Evolutionary conservation across 371 early-diverging fungal genomes (phyloP).

Genomic region (Circinella umbellata): DNA sequence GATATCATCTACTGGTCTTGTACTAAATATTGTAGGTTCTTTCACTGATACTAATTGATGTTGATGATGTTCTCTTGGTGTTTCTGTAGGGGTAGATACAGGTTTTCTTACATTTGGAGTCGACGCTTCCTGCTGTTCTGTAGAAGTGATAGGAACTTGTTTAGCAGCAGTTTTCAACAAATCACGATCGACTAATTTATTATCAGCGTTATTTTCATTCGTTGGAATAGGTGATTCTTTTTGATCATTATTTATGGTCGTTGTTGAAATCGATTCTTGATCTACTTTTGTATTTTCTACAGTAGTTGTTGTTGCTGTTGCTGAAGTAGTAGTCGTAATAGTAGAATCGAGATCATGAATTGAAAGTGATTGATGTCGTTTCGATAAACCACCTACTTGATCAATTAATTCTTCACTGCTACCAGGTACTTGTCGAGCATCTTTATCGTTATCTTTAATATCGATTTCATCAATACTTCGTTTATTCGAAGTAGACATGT

Average conservation of each 20-base stretch:
- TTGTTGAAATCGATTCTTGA: not conserved
- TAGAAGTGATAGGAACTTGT: no score
- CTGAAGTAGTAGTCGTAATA: not conserved
- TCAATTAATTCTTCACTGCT: not conserved
- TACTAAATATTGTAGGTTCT: constrained; percentile 46
- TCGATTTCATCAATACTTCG: not conserved
- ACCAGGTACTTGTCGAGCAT: not conserved
- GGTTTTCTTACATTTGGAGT: not conserved
- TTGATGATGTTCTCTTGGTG: constrained; percentile 1
- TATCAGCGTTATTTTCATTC: not conserved
- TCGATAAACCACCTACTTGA: not conserved
- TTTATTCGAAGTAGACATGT: not conserved
- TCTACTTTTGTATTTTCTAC: not conserved
- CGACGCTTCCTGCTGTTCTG: not conserved
- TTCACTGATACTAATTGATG: not conserved
- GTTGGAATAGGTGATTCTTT: not conserved
- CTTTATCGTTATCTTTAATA: not conserved
- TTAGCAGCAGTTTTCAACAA: no score
- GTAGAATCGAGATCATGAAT: not conserved
- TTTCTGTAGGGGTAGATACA: not conserved
- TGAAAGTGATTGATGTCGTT: not conserved
- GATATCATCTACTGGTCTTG: constrained; percentile 62
- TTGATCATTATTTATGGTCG: not conserved
- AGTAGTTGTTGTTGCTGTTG: not conserved
- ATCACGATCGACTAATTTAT: no score